A percentile compares a stretch with the other conserved stretches of the same genome.
These are phyloP conservation scores for Phytophthora fragariaefolia DNA, from an alignment of 352 stramenopile genomes.

Conservation along the genomic window DNA sequence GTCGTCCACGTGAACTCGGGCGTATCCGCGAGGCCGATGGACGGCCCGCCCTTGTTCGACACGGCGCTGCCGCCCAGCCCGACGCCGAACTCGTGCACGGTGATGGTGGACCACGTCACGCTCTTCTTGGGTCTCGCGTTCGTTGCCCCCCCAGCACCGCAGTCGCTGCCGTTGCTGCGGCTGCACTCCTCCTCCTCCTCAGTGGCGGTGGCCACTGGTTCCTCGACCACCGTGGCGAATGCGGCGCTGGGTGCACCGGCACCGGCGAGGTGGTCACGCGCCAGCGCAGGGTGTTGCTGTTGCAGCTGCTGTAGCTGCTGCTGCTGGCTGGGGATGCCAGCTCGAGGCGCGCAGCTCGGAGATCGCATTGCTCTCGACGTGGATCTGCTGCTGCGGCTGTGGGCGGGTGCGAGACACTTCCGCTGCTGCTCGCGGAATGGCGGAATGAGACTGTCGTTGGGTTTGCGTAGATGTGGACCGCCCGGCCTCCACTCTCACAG, in stretches of 20 bases:
- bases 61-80: slow-evolving; percentile 62
- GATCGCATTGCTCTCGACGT: slow-evolving; percentile 24
- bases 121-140: slow-evolving; percentile 30
- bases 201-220: slow-evolving; percentile 1
- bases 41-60: slow-evolving; percentile 62
- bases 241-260: neutral
- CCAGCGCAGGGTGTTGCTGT: neutral
- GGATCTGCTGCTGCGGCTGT: slow-evolving; percentile 6
- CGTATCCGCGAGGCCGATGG: slow-evolving; percentile 58
- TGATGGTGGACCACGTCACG: slow-evolving; percentile 51
- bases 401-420: slow-evolving; percentile 3
- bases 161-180: neutral
- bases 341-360: slow-evolving; percentile 3
- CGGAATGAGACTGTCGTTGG: slow-evolving; percentile 41
- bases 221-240: neutral
- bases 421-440: slow-evolving; percentile 24
- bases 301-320: slow-evolving; percentile 2
- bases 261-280: slow-evolving; percentile 5
- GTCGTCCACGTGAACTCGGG: slow-evolving; percentile 77
- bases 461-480: slow-evolving; percentile 38
- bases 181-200: neutral
- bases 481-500: slow-evolving; percentile 18
- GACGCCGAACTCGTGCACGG: slow-evolving; percentile 69
- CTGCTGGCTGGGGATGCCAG: slow-evolving; percentile 14
- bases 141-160: neutral